Evolutionary conservation across 2,329 filamentous ascomycete genomes (phyloP), one percentile per base, ranked within the genome.

Genomic region (Alternaria viburni): DNA sequence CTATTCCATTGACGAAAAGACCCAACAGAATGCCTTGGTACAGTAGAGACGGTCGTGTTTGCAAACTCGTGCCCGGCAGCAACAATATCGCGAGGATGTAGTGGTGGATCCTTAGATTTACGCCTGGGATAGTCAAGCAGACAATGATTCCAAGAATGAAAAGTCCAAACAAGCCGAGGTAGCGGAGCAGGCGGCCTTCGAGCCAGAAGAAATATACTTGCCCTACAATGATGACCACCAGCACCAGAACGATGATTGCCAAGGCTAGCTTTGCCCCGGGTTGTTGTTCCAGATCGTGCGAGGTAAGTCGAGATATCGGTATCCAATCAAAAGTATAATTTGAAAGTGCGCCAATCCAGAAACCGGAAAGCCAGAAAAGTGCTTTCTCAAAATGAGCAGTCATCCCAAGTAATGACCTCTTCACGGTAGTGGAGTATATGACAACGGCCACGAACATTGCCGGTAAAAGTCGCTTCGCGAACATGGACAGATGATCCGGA

Each of bases 311-410:
- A 77, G 93, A 89, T 69, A 99, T 96, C 0, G 96, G 96, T 63
- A 98, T 97, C 83, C 92, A 91, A 67, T 93, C 91, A 72, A 98
- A 92, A 0, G 96, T 97, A 79, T 97, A 96, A 78, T 98, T 98
- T 70, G 94, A 94, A 66, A 98, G 82, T 1, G 93, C 90, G 15
- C 94, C 95, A 47, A 97, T 89, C 90, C 96, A 98, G 76, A 91
- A 93, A 12, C 89, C 90, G 1, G 93, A 93, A 2, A 98, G 85
- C 91, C 93, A 98, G 28, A 98, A 84, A 1, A 97, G 79, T 0
- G 93, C 91, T 83, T 96, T 97, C 75, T 97, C 94, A 47, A 97
- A 71, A 73, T 96, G 94, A 0, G 93, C 93, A 0, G 87, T 91
- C 6, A 97, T 84, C 1, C 89, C 90, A 1, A 79, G 81, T 36